Base-by-base conservation (phyloP, 495 filamentous ascomycete species). In the Talaromyces nanjingensis region DNA sequence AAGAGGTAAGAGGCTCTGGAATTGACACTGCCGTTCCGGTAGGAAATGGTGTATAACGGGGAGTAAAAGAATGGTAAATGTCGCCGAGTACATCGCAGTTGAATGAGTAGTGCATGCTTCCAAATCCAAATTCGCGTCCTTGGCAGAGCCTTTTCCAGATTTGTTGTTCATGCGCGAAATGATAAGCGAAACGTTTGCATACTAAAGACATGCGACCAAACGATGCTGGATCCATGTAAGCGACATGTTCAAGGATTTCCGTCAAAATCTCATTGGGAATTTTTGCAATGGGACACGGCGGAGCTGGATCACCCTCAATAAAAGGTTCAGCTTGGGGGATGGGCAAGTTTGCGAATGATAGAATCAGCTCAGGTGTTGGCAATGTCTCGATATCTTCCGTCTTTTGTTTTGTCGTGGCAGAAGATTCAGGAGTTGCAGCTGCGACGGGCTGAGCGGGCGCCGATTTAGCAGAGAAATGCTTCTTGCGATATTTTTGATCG, bases 81-180 rank as follows among this genome's bases (percentile, higher is more conserved):
- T 75, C 76, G 63, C 91, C 91, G 16, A 80, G 69, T 0, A 96
- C 73, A 58, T 84, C 81, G 59, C 81, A 84, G 14, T 81, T 79
- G 77, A 85, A 98, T 60, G 87, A 74, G 76, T 94, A 96, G 69
- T 91, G 88, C 91, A 97, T 97, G 22, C 84, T 83, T 24, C 72
- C 83, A 74, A 98, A 91, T 31, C 92, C 93, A 67, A 91, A 86
- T 71, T 93, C 84, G 9, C 68, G 64, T 1, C 85, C 86, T 27
- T 87, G 72, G 64, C 89, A 91, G 6, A 97, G 71, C 47, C 87
- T 85, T 66, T 85, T 88, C 94, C 94, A 98, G 66, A 97, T 90
- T n/a, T 81, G 80, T 64, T 97, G 90, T 69, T 98, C 93, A 56
- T 89, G 90, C 1, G 84, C 73, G 20, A 96, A 91, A 29, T 97